phyloP scores from a whole-genome alignment of 768 basidiomycete species.

The Termitomyces sp. region DNA sequence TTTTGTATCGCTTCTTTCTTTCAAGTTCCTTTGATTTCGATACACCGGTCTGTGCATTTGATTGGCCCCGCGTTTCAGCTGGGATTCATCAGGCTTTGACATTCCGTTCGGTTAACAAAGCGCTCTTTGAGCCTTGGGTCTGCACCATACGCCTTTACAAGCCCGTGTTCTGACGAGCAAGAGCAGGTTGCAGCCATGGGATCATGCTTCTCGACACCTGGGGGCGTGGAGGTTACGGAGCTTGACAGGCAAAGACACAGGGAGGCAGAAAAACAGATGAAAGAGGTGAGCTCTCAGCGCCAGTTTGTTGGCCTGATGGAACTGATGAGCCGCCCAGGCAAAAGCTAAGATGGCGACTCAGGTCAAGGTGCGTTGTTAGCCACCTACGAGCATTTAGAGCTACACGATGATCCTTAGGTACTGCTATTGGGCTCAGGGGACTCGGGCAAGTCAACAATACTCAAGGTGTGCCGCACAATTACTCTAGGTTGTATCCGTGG shows the following conservation, averaged over 20 bases:
- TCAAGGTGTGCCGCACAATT: constrained; percentile 58
- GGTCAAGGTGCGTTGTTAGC: constrained; percentile 58
- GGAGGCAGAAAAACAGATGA: constrained; percentile 75
- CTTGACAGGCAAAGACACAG: constrained; percentile 63
- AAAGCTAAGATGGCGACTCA: constrained; percentile 67
- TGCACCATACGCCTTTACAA: neutral
- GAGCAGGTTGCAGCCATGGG: constrained; percentile 54
- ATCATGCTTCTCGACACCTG: constrained; percentile 67
- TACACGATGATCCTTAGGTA: constrained; percentile 44
- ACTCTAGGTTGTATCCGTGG: neutral
- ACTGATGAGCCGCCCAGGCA: constrained; percentile 42
- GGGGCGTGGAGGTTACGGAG: constrained; percentile 57
- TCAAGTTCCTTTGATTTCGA: neutral
- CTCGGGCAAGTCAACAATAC: constrained; percentile 88
- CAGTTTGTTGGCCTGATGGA: constrained; percentile 1
- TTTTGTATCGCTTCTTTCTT: neutral
- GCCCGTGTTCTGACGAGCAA: neutral
- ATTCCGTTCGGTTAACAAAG: neutral
- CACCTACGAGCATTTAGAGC: neutral
- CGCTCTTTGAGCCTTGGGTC: neutral
- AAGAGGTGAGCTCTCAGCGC: constrained; percentile 49
- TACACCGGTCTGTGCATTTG: neutral
- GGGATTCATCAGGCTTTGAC: neutral
- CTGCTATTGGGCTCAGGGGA: constrained; percentile 91
- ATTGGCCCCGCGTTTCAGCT: neutral